Evolutionary conservation across 1,284 basidiomycete species (phyloP).

Genomic region (Rhodotorula sp.): DNA sequence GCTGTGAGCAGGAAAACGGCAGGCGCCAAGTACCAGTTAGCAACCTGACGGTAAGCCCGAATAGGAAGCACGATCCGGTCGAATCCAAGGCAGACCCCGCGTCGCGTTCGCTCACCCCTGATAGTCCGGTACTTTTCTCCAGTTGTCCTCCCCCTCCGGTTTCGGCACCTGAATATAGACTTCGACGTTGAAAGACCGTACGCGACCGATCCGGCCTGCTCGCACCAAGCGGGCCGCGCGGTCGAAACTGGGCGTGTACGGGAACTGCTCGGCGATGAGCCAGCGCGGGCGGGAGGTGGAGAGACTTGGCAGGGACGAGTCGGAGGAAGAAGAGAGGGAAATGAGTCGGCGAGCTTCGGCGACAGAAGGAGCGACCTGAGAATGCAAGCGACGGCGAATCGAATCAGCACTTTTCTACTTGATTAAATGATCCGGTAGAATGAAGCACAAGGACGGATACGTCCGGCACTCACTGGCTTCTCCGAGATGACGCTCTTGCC

Average conservation of each 20-base stretch:
- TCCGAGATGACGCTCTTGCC: conserved; percentile 83
- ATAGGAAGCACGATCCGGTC: too few species aligned
- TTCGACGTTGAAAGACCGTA: conserved; percentile 63
- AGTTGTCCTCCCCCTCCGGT: conserved; percentile 15
- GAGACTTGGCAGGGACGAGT: neutral
- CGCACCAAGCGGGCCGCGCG: conserved; percentile 59
- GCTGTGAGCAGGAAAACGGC: too few species aligned
- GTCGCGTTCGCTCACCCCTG: conserved; percentile 30
- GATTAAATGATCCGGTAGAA: neutral
- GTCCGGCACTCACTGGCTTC: conserved; percentile 64
- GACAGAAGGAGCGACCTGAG: conserved; percentile 61
- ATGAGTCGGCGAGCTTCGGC: conserved; percentile 64
- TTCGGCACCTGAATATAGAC: conserved; percentile 45
- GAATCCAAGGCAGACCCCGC: neutral
- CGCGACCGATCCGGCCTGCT: conserved; percentile 62
- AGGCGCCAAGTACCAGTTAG: too few species aligned
- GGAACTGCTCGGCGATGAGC: conserved; percentile 47
- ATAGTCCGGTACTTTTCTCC: conserved; percentile 41
- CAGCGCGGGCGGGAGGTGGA: conserved; percentile 54
- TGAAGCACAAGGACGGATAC: neutral
- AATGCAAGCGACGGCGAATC: conserved; percentile 60
- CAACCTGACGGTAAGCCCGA: too few species aligned
- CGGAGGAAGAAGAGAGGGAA: conserved; percentile 59
- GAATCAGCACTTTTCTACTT: neutral
- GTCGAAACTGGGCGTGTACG: conserved; percentile 62